Conservation (phyloP, 179 eudicot species). For the Silene noctiflora region DNA sequence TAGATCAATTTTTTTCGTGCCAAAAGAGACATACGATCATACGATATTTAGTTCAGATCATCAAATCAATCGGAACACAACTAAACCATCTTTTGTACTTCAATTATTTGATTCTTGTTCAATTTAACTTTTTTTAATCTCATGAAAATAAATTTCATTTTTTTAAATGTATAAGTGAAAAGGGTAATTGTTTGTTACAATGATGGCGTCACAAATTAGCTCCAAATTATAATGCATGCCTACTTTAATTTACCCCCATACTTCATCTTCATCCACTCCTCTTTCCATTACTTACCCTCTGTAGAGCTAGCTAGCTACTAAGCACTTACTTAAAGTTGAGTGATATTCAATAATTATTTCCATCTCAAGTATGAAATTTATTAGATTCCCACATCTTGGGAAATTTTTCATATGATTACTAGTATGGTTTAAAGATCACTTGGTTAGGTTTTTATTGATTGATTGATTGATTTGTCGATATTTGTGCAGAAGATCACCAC, state of each 20-base stretch:
- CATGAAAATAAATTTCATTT: too few relatives aligned
- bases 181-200: slow-evolving; percentile 12
- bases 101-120: not conserved
- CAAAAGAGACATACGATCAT: too few relatives aligned
- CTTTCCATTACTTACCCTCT: not conserved
- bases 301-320: not conserved
- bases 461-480: slow-evolving; percentile 12
- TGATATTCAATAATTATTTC: slow-evolving; percentile 8
- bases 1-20: slow-evolving; percentile 11
- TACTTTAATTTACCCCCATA: slow-evolving; percentile 10
- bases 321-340: slow-evolving; percentile 1
- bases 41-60: too few relatives aligned
- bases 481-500: slow-evolving; percentile 53
- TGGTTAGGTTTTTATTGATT: not conserved
- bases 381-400: not conserved
- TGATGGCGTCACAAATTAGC: slow-evolving; percentile 21
- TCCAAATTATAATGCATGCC: slow-evolving; percentile 22
- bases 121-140: not conserved
- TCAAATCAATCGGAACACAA: not conserved
- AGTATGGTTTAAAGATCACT: not conserved
- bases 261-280: slow-evolving; percentile 7
- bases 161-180: not conserved
- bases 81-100: not conserved
- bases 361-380: not conserved
- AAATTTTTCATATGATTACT: slow-evolving; percentile 10